phyloP scores from a whole-genome alignment of 768 basidiomycete species.

The Trichaptum fuscoviolaceum region DNA sequence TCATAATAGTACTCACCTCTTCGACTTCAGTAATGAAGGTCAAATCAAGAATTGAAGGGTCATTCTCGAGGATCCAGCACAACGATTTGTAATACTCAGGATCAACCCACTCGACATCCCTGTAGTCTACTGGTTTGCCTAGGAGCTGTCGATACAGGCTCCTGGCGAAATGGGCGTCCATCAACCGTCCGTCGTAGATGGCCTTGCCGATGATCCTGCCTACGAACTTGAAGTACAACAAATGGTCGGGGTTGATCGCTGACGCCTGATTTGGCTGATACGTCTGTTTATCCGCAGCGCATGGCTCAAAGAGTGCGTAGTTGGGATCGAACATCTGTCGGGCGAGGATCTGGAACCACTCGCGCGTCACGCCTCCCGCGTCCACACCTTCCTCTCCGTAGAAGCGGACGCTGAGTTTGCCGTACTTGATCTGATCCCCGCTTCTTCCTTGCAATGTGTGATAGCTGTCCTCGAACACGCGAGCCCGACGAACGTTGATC shows the following conservation, averaged over 20 bases:
- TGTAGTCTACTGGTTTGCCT: constrained; percentile 90
- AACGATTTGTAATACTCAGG: constrained; percentile 98
- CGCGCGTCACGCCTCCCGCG: constrained; percentile 94
- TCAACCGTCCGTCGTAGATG: constrained; percentile 90
- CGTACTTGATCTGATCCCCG: constrained; percentile 96
- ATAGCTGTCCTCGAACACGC: constrained; percentile 98
- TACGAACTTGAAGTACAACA: constrained; percentile 98
- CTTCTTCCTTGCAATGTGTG: constrained; percentile 82
- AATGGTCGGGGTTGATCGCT: constrained; percentile 91
- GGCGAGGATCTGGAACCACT: constrained; percentile 98
- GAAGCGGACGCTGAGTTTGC: constrained; percentile 94
- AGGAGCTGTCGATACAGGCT: constrained; percentile 94
- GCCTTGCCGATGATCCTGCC: constrained; percentile 97
- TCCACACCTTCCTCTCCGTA: constrained; percentile 98
- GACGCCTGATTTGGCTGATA: constrained; percentile 96
- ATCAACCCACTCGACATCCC: constrained; percentile 96
- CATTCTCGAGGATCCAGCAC: constrained; percentile 98
- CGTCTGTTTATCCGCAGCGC: constrained; percentile 88
- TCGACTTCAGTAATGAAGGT: constrained; percentile 96
- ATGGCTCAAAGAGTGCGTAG: constrained; percentile 97
- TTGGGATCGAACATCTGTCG: constrained; percentile 99
- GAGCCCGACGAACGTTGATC: constrained; percentile 81
- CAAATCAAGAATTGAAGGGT: constrained; percentile 78
- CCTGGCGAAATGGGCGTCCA: constrained; percentile 97
- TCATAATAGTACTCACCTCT: constrained; percentile 53